Percentiles rank a stretch among this genome's conserved stretches.
Conservation (phyloP, 2,329 filamentous ascomycete species). For the Exserohilum rostratum region DNA sequence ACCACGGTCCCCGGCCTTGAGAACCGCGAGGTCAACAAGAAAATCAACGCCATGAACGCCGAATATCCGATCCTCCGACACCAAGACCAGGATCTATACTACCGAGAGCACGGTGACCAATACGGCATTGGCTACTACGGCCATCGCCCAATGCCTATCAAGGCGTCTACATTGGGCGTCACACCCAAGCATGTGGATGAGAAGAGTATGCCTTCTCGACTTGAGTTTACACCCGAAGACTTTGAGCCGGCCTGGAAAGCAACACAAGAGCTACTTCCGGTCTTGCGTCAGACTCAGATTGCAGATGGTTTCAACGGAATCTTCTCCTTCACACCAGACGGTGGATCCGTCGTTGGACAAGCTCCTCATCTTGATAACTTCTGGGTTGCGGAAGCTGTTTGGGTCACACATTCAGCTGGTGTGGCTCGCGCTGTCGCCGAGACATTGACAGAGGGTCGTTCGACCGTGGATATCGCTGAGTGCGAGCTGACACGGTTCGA, state of each 20-base stretch:
- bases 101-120: slow-evolving; percentile 67
- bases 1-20: slow-evolving; percentile 57
- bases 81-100: slow-evolving; percentile 69
- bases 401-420: slow-evolving; percentile 70
- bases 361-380: slow-evolving; percentile 65
- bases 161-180: slow-evolving; percentile 59
- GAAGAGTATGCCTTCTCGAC: slow-evolving; percentile 67
- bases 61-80: slow-evolving; percentile 65
- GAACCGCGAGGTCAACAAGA: slow-evolving; percentile 48
- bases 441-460: slow-evolving; percentile 62
- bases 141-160: slow-evolving; percentile 66
- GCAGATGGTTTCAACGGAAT: slow-evolving; percentile 69
- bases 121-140: slow-evolving; percentile 70
- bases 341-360: slow-evolving; percentile 64
- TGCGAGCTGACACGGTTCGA: slow-evolving; percentile 68
- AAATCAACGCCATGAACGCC: slow-evolving; percentile 57
- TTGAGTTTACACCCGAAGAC: slow-evolving; percentile 65
- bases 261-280: slow-evolving; percentile 61
- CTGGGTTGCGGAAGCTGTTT: slow-evolving; percentile 69
- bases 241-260: slow-evolving; percentile 67
- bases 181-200: slow-evolving; percentile 63
- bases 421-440: slow-evolving; percentile 67
- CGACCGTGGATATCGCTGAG: slow-evolving; percentile 63
- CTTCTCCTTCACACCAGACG: slow-evolving; percentile 70
- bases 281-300: slow-evolving; percentile 58